Evolutionary conservation across 352 stramenopile genomes (phyloP), one percentile per base, ranked within the genome.

Genomic region (Blastocystis sp.): DNA sequence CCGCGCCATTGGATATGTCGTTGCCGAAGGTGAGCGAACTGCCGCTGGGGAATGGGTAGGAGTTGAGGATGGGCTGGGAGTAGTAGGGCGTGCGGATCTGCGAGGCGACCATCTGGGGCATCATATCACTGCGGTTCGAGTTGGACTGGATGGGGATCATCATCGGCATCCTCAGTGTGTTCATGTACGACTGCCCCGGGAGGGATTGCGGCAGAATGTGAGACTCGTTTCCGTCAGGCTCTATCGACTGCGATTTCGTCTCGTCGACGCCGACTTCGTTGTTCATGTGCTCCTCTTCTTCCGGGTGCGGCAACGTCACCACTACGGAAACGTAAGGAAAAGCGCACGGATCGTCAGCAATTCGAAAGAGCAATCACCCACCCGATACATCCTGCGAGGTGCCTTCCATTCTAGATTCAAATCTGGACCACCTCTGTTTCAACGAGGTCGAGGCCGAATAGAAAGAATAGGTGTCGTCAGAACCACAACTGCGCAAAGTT

Each of bases 361-460:
- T 52, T 52, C 2, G 45, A 21, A n/a, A 38, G 38, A 60, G 10
- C 54, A 34, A n/a, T 24, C 14, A 48, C 74, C 34, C 69, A 84
- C 74, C 48, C 45, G 65, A 57, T 42, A 68, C 74, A 28, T 84
- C 74, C 4, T 68, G 74, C 21, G 66, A 43, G 3, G 61, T 48
- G n/a, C 45, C 34, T 14, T 84, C 74, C 74, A 84, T 84, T 84
- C 52, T 45, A 54, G 66, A 69, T 84, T 81, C 54, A 81, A 81
- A 81, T 65, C 10, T 4, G n/a, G 2, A 66, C n/a, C 61, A 66
- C 28, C 34, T 52, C 21, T 74, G 21, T 52, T 52, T 52, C 42
- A 74, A 54, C 14, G 11, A n/a, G 28, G 10, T 17, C 21, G 21
- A 45, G 64, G 45, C 64, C 64, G 24, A 28, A 74, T 52, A 52